Percentiles rank a stretch among this genome's conserved stretches.
These are phyloP conservation scores for Aspergillus steynii DNA, from an alignment of 495 filamentous ascomycete genomes.

Conservation along the genomic window DNA sequence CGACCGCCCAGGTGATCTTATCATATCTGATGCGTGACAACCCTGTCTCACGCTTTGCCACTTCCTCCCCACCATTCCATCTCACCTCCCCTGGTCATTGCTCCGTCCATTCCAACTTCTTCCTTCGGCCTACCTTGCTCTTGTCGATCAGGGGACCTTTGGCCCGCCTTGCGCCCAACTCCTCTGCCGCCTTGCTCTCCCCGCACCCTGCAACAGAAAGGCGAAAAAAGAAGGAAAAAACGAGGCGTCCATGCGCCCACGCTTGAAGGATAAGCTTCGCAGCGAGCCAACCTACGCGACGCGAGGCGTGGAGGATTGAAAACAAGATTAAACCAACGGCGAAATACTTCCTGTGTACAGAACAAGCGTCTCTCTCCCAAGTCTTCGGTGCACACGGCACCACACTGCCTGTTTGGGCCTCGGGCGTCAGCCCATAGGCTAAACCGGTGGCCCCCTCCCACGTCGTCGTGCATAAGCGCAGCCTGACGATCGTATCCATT, in stretches of 20 bases:
- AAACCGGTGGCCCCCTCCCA: conserved; percentile 22
- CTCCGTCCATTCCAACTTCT: background rate
- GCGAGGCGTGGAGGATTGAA: background rate
- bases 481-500: conserved; percentile 36
- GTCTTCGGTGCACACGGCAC: conserved; percentile 14
- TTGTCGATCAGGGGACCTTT: background rate
- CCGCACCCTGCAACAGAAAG: background rate
- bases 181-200: background rate
- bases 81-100: conserved; percentile 4
- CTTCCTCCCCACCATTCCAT: conserved; percentile 17
- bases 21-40: conserved; percentile 26
- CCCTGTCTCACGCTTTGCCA: conserved; percentile 17
- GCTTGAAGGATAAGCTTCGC: conserved; percentile 13
- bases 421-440: conserved; percentile 34
- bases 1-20: conserved; percentile 25
- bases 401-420: conserved; percentile 26
- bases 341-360: background rate
- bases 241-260: conserved; percentile 13
- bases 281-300: conserved; percentile 16
- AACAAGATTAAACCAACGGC: background rate
- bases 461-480: conserved; percentile 41
- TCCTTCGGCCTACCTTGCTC: background rate
- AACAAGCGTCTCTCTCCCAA: conserved; percentile 8
- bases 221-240: background rate
- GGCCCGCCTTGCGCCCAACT: background rate